Conservation (phyloP, 768 basidiomycete genomes). For the Clitopilus passeckerianus region DNA sequence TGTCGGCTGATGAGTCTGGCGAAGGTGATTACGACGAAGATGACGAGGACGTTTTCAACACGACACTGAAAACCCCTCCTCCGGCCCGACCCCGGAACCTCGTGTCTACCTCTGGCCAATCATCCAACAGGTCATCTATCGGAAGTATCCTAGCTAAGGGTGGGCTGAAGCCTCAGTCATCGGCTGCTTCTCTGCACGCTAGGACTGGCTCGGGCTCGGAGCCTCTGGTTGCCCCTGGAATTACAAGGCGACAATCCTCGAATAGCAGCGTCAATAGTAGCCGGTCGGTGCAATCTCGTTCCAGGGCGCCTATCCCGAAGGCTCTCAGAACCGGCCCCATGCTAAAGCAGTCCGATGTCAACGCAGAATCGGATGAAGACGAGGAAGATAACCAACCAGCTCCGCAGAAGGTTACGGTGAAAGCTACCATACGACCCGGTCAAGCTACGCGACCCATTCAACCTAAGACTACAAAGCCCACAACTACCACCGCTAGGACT, state of each 20-base stretch:
- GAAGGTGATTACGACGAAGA: conserved; percentile 13
- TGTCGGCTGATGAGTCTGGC: conserved; percentile 22
- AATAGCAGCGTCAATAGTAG: background rate
- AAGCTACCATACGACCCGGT: conserved; percentile 17
- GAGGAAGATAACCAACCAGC: conserved; percentile 10
- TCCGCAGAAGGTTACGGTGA: conserved; percentile 3
- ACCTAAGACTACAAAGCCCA: conserved; percentile 11
- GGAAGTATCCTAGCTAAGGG: conserved; percentile 14
- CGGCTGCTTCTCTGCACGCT: background rate
- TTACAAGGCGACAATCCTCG: background rate
- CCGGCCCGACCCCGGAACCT: conserved; percentile 12
- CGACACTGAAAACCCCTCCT: conserved; percentile 63
- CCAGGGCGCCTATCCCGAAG: background rate
- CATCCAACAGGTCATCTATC: conserved; percentile 11
- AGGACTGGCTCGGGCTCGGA: background rate
- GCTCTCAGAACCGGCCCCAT: background rate
- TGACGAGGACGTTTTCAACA: conserved; percentile 60
- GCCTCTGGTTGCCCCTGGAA: background rate
- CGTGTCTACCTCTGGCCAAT: conserved; percentile 8
- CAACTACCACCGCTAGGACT: conserved; percentile 1
- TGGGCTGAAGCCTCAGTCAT: background rate
- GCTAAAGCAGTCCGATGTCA: background rate
- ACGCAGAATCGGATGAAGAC: conserved; percentile 4
- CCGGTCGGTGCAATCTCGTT: background rate
- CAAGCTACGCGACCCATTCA: conserved; percentile 9